A percentile compares a stretch with the other conserved stretches of the same genome.
Evolutionary conservation across 2,329 filamentous ascomycete species (phyloP).

Genomic region (Tolypocladium nubicola): DNA sequence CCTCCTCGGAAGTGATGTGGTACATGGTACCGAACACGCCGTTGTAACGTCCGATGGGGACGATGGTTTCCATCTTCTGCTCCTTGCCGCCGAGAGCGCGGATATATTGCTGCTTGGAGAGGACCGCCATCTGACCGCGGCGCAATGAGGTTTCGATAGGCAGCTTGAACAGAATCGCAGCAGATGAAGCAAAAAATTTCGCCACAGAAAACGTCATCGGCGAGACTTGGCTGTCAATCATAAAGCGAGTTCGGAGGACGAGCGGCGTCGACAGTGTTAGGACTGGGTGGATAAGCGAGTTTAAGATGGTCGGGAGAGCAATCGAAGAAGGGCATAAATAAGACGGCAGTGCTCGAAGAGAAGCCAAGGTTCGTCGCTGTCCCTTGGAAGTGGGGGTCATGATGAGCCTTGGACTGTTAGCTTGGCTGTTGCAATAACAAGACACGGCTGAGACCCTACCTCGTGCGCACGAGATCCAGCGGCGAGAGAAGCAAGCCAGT

Average conservation of each 20-base stretch:
- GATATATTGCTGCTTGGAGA: slow-evolving; percentile 43
- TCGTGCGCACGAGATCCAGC: slow-evolving; percentile 79
- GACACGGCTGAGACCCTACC: slow-evolving; percentile 19
- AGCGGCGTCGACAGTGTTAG: slow-evolving; percentile 76
- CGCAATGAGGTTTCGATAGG: slow-evolving; percentile 88
- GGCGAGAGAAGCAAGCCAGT: slow-evolving; percentile 77
- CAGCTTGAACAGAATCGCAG: slow-evolving; percentile 76
- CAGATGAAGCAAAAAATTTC: slow-evolving; percentile 69
- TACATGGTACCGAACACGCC: slow-evolving; percentile 92
- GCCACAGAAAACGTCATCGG: slow-evolving; percentile 73
- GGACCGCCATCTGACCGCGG: slow-evolving; percentile 71
- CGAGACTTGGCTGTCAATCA: slow-evolving; percentile 71
- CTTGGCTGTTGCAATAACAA: background rate
- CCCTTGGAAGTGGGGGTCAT: slow-evolving; percentile 68
- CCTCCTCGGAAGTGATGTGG: slow-evolving; percentile 76
- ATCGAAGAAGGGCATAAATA: slow-evolving; percentile 62
- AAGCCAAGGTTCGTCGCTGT: slow-evolving; percentile 67
- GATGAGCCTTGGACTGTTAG: slow-evolving; percentile 53
- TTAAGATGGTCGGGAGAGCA: slow-evolving; percentile 73
- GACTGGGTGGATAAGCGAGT: slow-evolving; percentile 74
- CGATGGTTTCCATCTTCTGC: slow-evolving; percentile 55
- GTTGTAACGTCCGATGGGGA: slow-evolving; percentile 69
- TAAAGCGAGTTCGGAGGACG: slow-evolving; percentile 72
- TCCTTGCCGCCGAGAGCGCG: slow-evolving; percentile 33
- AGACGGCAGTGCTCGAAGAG: slow-evolving; percentile 68